Percentiles rank a stretch among this genome's conserved stretches.
phyloP scores from a whole-genome alignment of 2,329 filamentous ascomycete genomes.

The Fusarium protoensiforme region DNA sequence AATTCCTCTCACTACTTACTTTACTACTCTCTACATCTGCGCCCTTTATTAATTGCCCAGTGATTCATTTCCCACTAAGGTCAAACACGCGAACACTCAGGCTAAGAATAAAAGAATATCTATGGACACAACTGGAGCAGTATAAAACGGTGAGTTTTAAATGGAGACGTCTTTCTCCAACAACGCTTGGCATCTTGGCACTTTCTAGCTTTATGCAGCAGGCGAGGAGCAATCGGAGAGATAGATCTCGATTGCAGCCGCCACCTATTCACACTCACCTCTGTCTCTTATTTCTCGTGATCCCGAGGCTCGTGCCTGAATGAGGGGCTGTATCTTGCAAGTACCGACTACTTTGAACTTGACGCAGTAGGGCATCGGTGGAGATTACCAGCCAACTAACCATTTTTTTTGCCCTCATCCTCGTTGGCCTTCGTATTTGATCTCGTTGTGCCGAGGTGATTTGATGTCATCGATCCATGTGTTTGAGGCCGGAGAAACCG shows the following conservation, averaged over 20 bases:
- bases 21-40: neutral
- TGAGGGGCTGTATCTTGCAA: neutral
- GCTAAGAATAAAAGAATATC: neutral
- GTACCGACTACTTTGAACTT: slow-evolving; percentile 8
- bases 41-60: neutral
- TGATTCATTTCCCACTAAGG: neutral
- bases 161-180: neutral
- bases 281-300: neutral
- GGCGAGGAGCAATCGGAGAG: neutral
- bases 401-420: neutral
- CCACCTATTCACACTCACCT: neutral
- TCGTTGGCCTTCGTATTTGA: neutral
- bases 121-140: neutral
- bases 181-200: neutral
- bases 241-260: neutral
- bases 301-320: neutral
- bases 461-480: slow-evolving; percentile 29
- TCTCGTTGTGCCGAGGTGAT: slow-evolving; percentile 7
- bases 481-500: neutral
- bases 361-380: slow-evolving; percentile 6
- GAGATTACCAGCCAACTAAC: slow-evolving; percentile 6
- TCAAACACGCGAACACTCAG: neutral
- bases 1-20: no score
- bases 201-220: neutral
- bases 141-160: neutral